Conservation (phyloP, 441 rosid genomes). For the Lagerstroemia fauriei region DNA sequence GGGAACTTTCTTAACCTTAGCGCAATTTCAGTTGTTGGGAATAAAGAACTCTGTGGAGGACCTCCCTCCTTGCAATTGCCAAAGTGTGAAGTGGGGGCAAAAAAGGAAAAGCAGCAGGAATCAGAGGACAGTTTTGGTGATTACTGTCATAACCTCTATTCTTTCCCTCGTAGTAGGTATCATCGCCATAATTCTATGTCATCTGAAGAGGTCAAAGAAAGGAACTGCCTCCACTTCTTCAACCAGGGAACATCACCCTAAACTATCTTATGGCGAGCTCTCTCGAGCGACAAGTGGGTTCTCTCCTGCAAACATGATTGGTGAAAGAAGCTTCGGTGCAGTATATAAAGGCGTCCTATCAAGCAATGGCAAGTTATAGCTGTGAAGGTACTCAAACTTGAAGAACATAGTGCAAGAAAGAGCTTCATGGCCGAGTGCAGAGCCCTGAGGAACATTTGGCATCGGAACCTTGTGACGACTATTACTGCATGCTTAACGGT, state of each 20-base stretch:
- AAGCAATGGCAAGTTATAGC: conserved; percentile 16
- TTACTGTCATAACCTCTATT: not conserved
- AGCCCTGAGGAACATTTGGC: conserved; percentile 32
- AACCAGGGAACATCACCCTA: not conserved
- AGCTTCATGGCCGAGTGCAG: conserved; percentile 39
- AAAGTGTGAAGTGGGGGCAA: not conserved
- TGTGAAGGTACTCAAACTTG: conserved; percentile 37
- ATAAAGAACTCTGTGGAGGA: conserved; percentile 9
- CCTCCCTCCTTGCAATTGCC: not conserved
- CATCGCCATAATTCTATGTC: not conserved
- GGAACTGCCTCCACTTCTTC: no score
- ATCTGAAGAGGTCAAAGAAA: not conserved
- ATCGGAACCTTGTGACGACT: conserved; percentile 38
- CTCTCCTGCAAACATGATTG: conserved; percentile 27
- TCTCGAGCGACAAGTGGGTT: conserved; percentile 23
- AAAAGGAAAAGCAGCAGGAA: not conserved
- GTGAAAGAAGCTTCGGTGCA: conserved; percentile 33
- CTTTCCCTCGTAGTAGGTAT: not conserved
- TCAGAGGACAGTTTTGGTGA: not conserved
- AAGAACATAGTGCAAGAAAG: conserved; percentile 28
- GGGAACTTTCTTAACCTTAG: not conserved
- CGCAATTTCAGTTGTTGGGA: not conserved
- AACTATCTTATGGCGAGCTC: not conserved
- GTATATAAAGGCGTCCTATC: conserved; percentile 35
- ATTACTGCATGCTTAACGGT: conserved; percentile 28